A percentile compares a stretch with the other conserved stretches of the same genome.
These are phyloP conservation scores for Telopea speciosissima DNA, from an alignment of 177 flowering plant species.

Conservation along the genomic window DNA sequence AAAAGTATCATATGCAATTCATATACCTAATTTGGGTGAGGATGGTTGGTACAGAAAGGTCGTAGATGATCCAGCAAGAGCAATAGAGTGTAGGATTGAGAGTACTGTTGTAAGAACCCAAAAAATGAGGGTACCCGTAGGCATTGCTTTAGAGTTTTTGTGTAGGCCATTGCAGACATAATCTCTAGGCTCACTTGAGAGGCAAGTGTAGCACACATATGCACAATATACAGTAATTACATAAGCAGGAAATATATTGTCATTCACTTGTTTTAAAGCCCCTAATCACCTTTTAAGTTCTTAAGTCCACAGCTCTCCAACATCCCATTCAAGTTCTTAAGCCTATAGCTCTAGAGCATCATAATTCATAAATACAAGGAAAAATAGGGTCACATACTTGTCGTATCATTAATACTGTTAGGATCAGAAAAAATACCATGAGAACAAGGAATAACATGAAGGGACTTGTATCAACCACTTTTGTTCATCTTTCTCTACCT, in stretches of 20 bases:
- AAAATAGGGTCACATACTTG: constrained; percentile 51
- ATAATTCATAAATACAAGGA: background rate
- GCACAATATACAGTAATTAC: constrained; percentile 91
- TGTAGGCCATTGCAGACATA: constrained; percentile 94
- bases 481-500: constrained; percentile 95
- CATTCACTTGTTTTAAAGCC: constrained; percentile 62
- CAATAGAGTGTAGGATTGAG: constrained; percentile 85
- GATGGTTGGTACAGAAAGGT: constrained; percentile 92
- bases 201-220: constrained; percentile 80
- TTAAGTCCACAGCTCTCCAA: background rate
- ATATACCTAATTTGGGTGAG: constrained; percentile 78
- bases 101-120: constrained; percentile 95
- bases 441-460: constrained; percentile 5
- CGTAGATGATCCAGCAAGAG: constrained; percentile 92
- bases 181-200: constrained; percentile 85
- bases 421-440: background rate
- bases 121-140: constrained; percentile 71
- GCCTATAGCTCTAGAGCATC: background rate
- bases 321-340: no score
- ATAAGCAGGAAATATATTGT: constrained; percentile 94
- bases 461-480: constrained; percentile 59
- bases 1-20: background rate
- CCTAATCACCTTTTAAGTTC: background rate
- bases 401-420: background rate
- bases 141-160: constrained; percentile 63